Evolutionary conservation across 139 green algal species (phyloP), one percentile per base, ranked within the genome.

Genomic region (Chlorella ohadii): DNA sequence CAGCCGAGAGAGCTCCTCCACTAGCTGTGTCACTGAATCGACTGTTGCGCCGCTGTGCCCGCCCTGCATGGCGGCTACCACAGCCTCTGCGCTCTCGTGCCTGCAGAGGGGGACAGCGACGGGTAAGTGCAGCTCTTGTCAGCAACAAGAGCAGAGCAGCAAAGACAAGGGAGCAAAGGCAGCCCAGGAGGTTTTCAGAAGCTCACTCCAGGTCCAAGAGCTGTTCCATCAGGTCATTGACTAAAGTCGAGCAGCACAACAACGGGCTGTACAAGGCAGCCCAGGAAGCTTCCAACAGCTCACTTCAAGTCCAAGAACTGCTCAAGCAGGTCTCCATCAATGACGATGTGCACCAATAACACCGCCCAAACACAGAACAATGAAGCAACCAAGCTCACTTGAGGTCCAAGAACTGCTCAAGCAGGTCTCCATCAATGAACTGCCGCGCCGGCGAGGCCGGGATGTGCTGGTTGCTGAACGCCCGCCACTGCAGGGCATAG

Each of bases 351-450:
- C 44, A 51, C n/a, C n/a, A n/a, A n/a, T n/a, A n/a, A n/a, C n/a
- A n/a, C n/a, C n/a, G n/a, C n/a, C n/a, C n/a, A n/a, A n/a, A n/a
- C n/a, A n/a, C n/a, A n/a, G n/a, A n/a, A n/a, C n/a, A 51, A 9
- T 51, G 70, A 11, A 17, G 33, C 51, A 0, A 41, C 16, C 39
- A 15, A 6, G 44, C 82, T 41, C 34, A 72, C 68, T 59, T 76
- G 36, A 99, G 88, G 84, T 99, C 97, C 47, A 98, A 81, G 78
- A 98, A 98, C 36, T 89, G 59, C 91, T 99, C 97, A 3, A 99
- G 92, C 9, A 99, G 85, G 84, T 99, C 97, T 0, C 97, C 97
- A 72, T 99, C 97, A 22, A 99, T 83, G 77, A 99, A 99, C 67
- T 91, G 89, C 3, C 82, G 17, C 67, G 81, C 19, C 90, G 72